These are phyloP conservation scores for Phaseolus coccineus DNA, from an alignment of 331 rosid species.

Conservation along the genomic window DNA sequence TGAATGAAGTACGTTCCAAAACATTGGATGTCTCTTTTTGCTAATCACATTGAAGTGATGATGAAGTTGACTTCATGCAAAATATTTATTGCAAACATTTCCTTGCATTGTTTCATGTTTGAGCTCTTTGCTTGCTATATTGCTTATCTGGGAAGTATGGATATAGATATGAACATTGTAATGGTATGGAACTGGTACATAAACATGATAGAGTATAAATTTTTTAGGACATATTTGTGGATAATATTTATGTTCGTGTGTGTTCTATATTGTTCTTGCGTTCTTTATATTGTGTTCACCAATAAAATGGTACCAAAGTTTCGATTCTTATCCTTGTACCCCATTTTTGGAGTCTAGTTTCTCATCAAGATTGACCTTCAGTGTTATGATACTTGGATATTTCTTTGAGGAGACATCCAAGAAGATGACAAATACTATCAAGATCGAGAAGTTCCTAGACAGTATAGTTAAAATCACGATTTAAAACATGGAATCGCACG, in stretches of 20 bases:
- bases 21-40: slow-evolving; percentile 25
- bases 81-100: slow-evolving; percentile 14
- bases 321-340: too few relatives aligned
- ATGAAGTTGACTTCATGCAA: slow-evolving; percentile 27
- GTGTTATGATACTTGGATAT: too few relatives aligned
- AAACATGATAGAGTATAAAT: background rate
- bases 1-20: slow-evolving; percentile 63
- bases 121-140: slow-evolving; percentile 26
- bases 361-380: too few relatives aligned
- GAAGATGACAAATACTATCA: too few relatives aligned
- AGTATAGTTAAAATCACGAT: too few relatives aligned
- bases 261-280: too few relatives aligned
- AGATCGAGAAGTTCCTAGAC: too few relatives aligned
- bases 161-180: slow-evolving; percentile 5
- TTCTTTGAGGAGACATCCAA: too few relatives aligned
- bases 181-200: background rate
- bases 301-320: too few relatives aligned
- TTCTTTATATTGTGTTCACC: too few relatives aligned
- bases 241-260: background rate
- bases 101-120: background rate
- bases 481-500: too few relatives aligned
- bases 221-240: background rate
- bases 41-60: slow-evolving; percentile 22
- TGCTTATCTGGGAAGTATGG: background rate
- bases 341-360: too few relatives aligned